Conservation (phyloP, 352 stramenopile species). For the Elongisporangium prolatum region DNA sequence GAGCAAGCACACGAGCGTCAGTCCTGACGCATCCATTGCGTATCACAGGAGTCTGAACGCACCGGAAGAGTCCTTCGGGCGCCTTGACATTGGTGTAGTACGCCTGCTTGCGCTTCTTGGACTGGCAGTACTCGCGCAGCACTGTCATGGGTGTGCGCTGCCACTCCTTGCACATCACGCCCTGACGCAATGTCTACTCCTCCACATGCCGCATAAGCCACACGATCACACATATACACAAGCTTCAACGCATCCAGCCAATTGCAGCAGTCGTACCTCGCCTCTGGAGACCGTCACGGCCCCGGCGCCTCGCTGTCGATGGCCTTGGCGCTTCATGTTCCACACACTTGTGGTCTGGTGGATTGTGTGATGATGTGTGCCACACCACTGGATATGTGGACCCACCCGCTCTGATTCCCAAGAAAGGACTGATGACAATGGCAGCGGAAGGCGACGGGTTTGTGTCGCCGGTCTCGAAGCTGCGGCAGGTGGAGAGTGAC, state of each 20-base stretch:
- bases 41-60: conserved; percentile 5
- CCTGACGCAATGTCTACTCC: conserved; percentile 52
- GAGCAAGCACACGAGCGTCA: conserved; percentile 2
- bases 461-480: conserved; percentile 5
- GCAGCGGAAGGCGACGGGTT: not conserved
- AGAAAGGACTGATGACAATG: not conserved
- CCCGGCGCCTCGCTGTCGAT: conserved; percentile 85
- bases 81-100: conserved; percentile 57
- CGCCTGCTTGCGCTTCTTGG: conserved; percentile 84
- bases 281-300: conserved; percentile 81
- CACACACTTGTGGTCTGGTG: not conserved
- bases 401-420: not conserved
- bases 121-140: conserved; percentile 92
- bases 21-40: not conserved
- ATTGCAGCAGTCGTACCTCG: conserved; percentile 28
- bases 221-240: not conserved
- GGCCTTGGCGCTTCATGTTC: conserved; percentile 33
- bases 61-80: conserved; percentile 29
- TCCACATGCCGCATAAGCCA: not conserved
- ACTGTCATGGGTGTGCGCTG: conserved; percentile 92
- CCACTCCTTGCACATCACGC: conserved; percentile 92
- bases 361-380: not conserved
- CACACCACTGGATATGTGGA: not conserved
- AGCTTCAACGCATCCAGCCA: not conserved
- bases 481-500: conserved; percentile 1